phyloP scores from a whole-genome alignment of 805 yeast species.

The Saturnispora dispora region DNA sequence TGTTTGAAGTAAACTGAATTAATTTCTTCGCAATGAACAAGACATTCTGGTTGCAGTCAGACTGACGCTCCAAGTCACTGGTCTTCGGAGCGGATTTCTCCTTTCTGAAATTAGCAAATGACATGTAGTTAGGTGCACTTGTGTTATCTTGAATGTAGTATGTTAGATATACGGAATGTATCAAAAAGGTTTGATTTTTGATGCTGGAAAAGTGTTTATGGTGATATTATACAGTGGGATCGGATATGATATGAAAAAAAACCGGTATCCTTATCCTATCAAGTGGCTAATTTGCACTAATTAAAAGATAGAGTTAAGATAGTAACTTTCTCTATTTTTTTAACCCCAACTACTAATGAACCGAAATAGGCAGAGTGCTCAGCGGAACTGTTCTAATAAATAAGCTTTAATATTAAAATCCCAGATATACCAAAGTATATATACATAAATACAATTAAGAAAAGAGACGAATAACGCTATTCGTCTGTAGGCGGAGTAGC shows the following conservation, averaged over 20 bases:
- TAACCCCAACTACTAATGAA: background rate
- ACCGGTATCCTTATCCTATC: too few relatives aligned
- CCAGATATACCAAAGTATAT: background rate
- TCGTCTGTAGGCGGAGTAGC: slow-evolving; percentile 18
- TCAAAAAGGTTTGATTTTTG: background rate
- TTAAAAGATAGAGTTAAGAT: background rate
- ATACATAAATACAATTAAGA: background rate
- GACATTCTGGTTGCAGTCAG: background rate
- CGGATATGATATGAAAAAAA: too few relatives aligned
- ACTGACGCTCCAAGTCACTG: background rate
- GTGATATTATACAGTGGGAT: too few relatives aligned
- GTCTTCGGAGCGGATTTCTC: background rate
- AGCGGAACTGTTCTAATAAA: background rate
- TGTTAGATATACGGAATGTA: background rate
- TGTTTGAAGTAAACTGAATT: background rate
- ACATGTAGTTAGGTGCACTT: background rate
- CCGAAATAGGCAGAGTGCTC: background rate
- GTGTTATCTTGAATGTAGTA: background rate
- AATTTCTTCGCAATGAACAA: background rate
- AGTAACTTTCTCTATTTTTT: too few relatives aligned
- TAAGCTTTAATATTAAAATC: background rate
- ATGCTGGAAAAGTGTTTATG: too few relatives aligned
- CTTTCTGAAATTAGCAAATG: background rate
- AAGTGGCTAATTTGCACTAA: too few relatives aligned
- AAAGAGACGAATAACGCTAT: background rate